phyloP scores from a whole-genome alignment of 1,284 basidiomycete genomes.

The Sanguinoderma infundibulare region DNA sequence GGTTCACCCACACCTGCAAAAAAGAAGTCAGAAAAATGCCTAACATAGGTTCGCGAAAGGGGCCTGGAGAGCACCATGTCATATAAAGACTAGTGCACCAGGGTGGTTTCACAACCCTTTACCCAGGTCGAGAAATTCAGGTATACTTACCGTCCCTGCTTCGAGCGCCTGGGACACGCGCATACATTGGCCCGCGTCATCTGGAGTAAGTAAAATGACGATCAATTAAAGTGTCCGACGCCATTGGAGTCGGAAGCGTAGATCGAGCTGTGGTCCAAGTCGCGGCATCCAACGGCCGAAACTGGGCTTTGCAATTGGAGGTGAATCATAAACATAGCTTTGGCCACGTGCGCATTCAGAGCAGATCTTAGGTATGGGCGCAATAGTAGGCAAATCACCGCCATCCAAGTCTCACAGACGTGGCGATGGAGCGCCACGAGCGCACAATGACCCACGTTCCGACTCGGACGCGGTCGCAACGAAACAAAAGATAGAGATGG shows the following conservation, averaged over 20 bases:
- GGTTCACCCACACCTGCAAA: slow-evolving; percentile 84
- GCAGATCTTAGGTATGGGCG: not conserved
- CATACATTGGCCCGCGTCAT: slow-evolving; percentile 87
- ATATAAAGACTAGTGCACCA: no score
- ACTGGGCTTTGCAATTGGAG: not conserved
- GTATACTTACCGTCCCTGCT: slow-evolving; percentile 75
- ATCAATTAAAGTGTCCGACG: slow-evolving; percentile 4
- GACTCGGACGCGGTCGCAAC: not conserved
- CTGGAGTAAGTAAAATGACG: slow-evolving; percentile 38
- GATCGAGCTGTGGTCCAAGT: not conserved
- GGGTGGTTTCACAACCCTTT: no score
- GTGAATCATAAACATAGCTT: not conserved
- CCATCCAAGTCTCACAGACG: not conserved
- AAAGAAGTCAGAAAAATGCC: no score
- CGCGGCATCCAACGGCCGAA: not conserved
- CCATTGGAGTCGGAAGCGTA: not conserved
- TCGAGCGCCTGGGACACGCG: slow-evolving; percentile 82
- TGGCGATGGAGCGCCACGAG: not conserved
- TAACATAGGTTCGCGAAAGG: not conserved
- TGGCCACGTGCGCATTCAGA: not conserved
- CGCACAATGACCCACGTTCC: not conserved
- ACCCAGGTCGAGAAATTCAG: no score
- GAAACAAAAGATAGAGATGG: not conserved
- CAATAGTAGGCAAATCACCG: not conserved
- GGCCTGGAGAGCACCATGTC: not conserved